These are phyloP conservation scores for Solanum lycopersicoides DNA, from an alignment of 257 asterid species.

Conservation along the genomic window DNA sequence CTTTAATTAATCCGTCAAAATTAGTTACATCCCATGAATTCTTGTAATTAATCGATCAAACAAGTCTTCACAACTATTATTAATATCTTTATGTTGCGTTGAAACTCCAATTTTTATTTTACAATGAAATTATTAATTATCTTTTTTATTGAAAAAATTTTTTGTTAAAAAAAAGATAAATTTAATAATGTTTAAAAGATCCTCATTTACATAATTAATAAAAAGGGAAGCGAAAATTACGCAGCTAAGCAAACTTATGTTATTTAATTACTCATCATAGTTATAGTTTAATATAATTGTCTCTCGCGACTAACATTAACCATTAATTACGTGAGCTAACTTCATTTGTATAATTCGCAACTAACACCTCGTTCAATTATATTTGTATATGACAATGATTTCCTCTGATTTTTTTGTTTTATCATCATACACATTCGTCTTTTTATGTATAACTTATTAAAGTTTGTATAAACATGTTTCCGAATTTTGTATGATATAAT, in stretches of 20 bases:
- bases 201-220: background rate
- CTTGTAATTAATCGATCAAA: background rate
- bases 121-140: background rate
- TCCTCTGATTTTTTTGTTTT: background rate
- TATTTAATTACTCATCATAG: background rate
- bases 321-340: no score
- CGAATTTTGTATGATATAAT: no score
- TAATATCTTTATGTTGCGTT: background rate
- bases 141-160: background rate
- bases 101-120: background rate
- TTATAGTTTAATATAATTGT: no score
- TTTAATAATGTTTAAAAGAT: background rate
- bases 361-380: background rate
- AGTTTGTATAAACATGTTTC: no score
- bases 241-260: background rate
- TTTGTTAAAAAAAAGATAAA: background rate
- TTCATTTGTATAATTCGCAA: no score
- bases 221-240: no score
- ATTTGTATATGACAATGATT: background rate
- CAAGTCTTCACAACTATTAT: background rate
- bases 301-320: background rate
- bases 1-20: background rate
- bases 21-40: background rate
- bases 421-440: background rate
- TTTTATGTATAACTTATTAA: no score